Percentiles rank a stretch among this genome's conserved stretches.
Conservation (phyloP, 768 basidiomycete species). For the Tulasnella sp. region DNA sequence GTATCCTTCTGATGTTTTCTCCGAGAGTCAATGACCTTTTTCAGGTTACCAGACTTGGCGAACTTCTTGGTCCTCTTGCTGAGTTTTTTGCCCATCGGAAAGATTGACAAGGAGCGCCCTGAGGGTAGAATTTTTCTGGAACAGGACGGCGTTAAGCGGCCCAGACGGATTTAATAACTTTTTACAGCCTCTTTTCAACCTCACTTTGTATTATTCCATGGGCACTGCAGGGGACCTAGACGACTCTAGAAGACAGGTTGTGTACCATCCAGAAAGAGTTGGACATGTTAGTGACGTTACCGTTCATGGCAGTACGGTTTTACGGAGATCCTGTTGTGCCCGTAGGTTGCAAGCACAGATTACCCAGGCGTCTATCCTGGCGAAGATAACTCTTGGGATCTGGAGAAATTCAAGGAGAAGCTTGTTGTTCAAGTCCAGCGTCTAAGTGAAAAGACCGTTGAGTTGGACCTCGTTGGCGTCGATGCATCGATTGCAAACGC, state of each 20-base stretch:
- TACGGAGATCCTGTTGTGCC: neutral
- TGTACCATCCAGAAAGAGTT: conserved; percentile 56
- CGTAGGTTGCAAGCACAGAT: conserved; percentile 73
- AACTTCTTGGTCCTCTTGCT: conserved; percentile 81
- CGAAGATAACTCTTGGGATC: conserved; percentile 78
- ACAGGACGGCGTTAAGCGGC: no score
- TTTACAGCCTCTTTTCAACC: no score
- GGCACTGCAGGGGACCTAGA: conserved; percentile 5
- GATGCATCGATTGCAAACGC: conserved; percentile 97
- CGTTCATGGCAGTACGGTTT: neutral
- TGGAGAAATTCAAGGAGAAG: conserved; percentile 63
- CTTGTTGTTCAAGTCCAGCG: conserved; percentile 63
- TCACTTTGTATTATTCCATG: neutral
- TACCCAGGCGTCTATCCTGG: conserved; percentile 82
- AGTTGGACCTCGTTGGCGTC: conserved; percentile 91
- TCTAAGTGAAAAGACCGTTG: conserved; percentile 71
- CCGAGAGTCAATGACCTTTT: conserved; percentile 75
- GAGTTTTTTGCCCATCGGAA: conserved; percentile 45
- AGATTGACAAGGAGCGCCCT: no score
- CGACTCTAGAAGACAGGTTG: conserved; percentile 48
- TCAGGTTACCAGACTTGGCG: conserved; percentile 76
- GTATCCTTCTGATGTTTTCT: conserved; percentile 66
- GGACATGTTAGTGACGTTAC: conserved; percentile 27
- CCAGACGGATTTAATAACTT: no score
- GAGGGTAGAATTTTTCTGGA: no score